These are phyloP conservation scores for Flaveria robusta DNA, from an alignment of 129 eudicot species.

Conservation along the genomic window DNA sequence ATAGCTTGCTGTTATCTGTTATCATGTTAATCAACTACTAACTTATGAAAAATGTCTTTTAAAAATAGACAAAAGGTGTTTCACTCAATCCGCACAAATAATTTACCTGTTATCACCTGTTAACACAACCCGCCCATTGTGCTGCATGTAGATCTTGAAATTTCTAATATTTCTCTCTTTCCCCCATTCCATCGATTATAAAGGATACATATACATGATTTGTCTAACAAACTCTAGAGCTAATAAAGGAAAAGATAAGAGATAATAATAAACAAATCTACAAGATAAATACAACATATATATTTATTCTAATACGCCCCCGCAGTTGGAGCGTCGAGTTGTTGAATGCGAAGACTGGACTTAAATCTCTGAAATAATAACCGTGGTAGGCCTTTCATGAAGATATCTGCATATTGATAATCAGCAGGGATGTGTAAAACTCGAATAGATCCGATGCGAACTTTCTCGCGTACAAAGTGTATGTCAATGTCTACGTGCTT, in stretches of 20 bases:
- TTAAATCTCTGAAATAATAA: neutral
- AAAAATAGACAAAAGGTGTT: no score
- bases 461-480: neutral
- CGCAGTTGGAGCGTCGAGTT: neutral
- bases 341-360: neutral
- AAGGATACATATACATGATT: no score
- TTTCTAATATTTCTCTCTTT: no score
- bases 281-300: neutral
- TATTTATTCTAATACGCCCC: neutral
- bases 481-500: no score
- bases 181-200: no score
- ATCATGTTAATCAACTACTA: no score
- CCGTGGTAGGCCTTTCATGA: neutral
- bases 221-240: no score
- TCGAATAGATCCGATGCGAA: neutral
- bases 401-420: neutral
- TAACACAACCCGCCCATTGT: neutral
- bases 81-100: no score
- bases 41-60: no score
- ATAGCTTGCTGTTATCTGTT: neutral
- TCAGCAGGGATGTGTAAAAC: neutral
- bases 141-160: neutral
- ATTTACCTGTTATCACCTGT: no score
- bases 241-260: no score
- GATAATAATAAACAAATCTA: neutral